These are phyloP conservation scores for Echria macrotheca DNA, from an alignment of 495 filamentous ascomycete genomes.

Conservation along the genomic window DNA sequence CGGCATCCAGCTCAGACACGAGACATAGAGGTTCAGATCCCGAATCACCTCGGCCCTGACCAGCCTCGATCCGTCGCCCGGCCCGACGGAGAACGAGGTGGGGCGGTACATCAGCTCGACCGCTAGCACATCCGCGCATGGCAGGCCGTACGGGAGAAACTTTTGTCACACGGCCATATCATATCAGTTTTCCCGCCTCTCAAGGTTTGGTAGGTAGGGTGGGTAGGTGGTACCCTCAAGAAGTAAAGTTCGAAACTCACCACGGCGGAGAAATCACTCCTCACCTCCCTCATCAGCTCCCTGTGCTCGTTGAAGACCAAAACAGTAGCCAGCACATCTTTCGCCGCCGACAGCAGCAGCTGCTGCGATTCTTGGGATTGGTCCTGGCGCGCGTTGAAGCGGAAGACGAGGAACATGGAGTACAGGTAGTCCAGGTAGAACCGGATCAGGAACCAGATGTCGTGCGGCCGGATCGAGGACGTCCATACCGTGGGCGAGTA, in stretches of 20 bases:
- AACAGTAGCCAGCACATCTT: constrained; percentile 7
- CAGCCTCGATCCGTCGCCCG: background rate
- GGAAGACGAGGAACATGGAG: constrained; percentile 8
- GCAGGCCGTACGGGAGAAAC: constrained; percentile 13
- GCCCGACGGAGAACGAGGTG: background rate
- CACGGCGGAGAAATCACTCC: constrained; percentile 8
- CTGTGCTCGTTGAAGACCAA: constrained; percentile 12
- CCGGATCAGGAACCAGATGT: constrained; percentile 9
- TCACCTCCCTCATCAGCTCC: constrained; percentile 8
- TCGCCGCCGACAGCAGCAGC: constrained; percentile 4
- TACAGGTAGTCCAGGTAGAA: constrained; percentile 13
- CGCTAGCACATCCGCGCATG: constrained; percentile 7
- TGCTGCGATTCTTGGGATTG: constrained; percentile 1
- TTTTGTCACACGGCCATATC: background rate
- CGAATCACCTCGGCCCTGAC: constrained; percentile 10
- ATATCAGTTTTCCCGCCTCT: background rate
- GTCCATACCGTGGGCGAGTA: constrained; percentile 3
- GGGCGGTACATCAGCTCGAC: constrained; percentile 10
- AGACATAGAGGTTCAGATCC: constrained; percentile 5
- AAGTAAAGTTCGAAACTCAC: no score
- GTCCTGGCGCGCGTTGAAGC: constrained; percentile 11
- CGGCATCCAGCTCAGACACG: constrained; percentile 13
- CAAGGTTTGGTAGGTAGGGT: no score
- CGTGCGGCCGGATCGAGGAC: background rate
- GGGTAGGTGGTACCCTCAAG: no score